A percentile compares a stretch with the other conserved stretches of the same genome.
These are phyloP conservation scores for Metschnikowia hibisci DNA, from an alignment of 805 yeast genomes.

Conservation along the genomic window DNA sequence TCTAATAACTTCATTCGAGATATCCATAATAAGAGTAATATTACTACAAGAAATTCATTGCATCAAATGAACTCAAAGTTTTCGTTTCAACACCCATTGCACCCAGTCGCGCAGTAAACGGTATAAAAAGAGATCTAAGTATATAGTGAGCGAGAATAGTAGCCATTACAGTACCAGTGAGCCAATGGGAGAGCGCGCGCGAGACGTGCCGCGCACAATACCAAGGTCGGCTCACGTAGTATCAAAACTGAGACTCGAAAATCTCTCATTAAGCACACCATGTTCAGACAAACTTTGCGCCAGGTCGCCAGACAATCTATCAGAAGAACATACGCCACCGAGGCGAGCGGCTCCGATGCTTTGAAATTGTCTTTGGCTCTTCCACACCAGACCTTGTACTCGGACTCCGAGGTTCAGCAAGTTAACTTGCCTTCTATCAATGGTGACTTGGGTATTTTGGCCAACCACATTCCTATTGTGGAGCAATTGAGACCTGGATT, in stretches of 20 bases:
- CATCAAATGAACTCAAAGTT: too few relatives aligned
- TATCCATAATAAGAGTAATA: too few relatives aligned
- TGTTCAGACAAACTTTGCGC: constrained; percentile 66
- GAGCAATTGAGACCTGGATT: constrained; percentile 97
- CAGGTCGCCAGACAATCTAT: constrained; percentile 57
- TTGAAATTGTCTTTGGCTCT: constrained; percentile 86
- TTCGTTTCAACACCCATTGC: not conserved
- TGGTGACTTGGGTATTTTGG: constrained; percentile 95
- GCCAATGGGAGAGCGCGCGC: constrained; percentile 32
- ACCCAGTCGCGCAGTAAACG: constrained; percentile 2
- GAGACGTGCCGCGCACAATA: constrained; percentile 18
- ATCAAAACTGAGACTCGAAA: constrained; percentile 4
- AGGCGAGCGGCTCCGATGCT: constrained; percentile 55
- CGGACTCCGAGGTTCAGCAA: constrained; percentile 57
- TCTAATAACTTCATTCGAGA: too few relatives aligned
- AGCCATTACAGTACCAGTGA: not conserved
- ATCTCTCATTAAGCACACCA: constrained; percentile 16
- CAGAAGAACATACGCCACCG: constrained; percentile 90
- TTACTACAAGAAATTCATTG: too few relatives aligned
- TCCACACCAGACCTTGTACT: constrained; percentile 74
- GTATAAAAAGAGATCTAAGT: too few relatives aligned
- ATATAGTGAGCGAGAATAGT: too few relatives aligned
- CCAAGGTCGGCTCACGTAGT: constrained; percentile 12
- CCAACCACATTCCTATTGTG: constrained; percentile 95
- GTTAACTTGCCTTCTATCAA: constrained; percentile 94